Evolutionary conservation across 2,329 filamentous ascomycete genomes (phyloP), one percentile per base, ranked within the genome.

Genomic region (Trichoderma atroviride): DNA sequence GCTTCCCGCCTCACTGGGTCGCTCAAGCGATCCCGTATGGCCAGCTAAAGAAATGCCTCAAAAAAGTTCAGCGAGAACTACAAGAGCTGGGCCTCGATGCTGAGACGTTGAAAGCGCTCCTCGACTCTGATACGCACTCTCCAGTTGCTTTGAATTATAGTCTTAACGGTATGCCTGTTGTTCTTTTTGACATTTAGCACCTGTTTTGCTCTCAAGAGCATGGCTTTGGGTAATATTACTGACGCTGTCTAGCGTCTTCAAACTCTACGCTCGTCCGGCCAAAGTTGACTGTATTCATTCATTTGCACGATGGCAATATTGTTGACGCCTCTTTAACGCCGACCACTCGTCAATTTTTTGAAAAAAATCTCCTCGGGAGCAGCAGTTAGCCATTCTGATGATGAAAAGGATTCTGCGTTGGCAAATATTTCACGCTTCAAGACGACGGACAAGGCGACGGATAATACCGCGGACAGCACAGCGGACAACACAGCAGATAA

Each of bases 1-100:
- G 87, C 72, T 97, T 93, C 77, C 93, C 93, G 9, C 81, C 87
- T 61, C 88, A 90, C 76, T 90, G 87, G 88, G 82, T 94, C 60
- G 85, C 91, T 56, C 89, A 89, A 33, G 93, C 93, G 60, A 92
- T 97, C 71, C 92, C 92, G 3, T 97, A 97, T 78, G 87, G 90
- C 56, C 88, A 93, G 79, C 86, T 97, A 69, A 97, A 97, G 81
- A 97, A 96, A 82, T 92, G 92, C 80, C 90, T 97, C 77, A 95
- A 94, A 77, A 90, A 90, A 76, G 90, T 96, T 61, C 88, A 90
- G 72, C 81, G 83, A 63, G 92, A 97, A 81, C 85, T 97, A 64
- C 81, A 84, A 52, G 84, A 86, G 40, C 81, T 95, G 16, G 93
- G 93, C 9, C 87, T 96, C 35, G 91, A 92, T 72, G 87, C 87